Evolutionary conservation across 2,329 filamentous ascomycete species (phyloP), one percentile per base, ranked within the genome.

Genomic region (Cladosporium sp.): DNA sequence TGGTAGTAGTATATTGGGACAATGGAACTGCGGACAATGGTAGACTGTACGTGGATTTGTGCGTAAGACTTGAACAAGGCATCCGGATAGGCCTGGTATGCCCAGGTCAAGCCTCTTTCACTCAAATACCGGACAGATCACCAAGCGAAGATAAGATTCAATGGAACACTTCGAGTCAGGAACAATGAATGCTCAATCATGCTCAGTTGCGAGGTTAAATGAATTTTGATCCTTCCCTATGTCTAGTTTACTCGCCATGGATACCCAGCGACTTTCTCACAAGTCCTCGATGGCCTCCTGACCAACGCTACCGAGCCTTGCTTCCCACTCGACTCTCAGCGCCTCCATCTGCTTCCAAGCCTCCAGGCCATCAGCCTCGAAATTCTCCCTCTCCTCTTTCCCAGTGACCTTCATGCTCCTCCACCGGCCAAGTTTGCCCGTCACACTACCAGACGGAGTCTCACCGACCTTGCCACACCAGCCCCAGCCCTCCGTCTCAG

Each of bases 401-500:
- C 88, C 93, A 57, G 88, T 78, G 63, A 89, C 83, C 28, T 75
- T 78, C 1, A 86, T 85, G 15, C 84, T 85, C 3, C 82, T 81
- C 76, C 86, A 89, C 68, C 92, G 83, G 12, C 84, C 82, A 28
- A 83, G 80, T 64, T 83, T 79, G 2, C 83, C 83, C 54, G 79
- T 73, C 49, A 81, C 78, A 72, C 74, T 73, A 64, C 77, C 73
- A 32, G 34, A n/a, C 0, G 57, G 73, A 36, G 72, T 71, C 76
- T 88, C 90, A 0, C 82, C 80, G 59, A 86, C 76, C 36, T 79
- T 81, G 2, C 87, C 87, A 54, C 84, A 83, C 75, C 82, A 83
- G 0, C 92, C 93, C 93, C 93, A 97, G 8, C 92, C 92, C 52
- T 92, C 88, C 3, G 96, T 89, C 77, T 97, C 92, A 1, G 93